Percentiles rank a stretch among this genome's conserved stretches.
These are phyloP conservation scores for Backusella psychrophila DNA, from an alignment of 192 early-diverging fungal species.

Conservation along the genomic window DNA sequence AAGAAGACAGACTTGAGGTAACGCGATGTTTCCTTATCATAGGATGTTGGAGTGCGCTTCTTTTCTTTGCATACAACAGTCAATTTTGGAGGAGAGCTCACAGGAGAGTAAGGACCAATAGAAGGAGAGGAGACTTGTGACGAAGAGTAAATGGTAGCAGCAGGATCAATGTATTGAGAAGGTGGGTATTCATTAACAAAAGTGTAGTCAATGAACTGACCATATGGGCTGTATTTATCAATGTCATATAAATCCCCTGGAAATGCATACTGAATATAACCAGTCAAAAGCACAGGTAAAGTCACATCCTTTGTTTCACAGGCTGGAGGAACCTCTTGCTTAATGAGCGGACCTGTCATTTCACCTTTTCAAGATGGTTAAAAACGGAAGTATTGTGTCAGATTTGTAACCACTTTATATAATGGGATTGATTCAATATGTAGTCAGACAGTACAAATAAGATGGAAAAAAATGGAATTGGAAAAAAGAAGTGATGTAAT, in stretches of 20 bases:
- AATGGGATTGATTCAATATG: background rate
- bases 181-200: background rate
- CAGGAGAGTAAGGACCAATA: background rate
- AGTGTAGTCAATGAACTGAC: background rate
- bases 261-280: background rate
- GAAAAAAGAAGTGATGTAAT: background rate
- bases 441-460: background rate
- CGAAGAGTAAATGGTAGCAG: background rate
- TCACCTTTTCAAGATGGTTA: background rate
- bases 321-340: background rate
- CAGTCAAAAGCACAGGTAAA: background rate
- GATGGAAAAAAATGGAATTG: background rate
- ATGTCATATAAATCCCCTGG: background rate
- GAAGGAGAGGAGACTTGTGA: background rate
- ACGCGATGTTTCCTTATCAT: constrained; percentile 8
- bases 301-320: background rate
- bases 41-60: constrained; percentile 15
- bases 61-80: background rate
- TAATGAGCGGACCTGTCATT: background rate
- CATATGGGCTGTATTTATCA: background rate
- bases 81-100: background rate
- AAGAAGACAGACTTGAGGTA: constrained; percentile 24
- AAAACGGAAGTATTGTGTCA: background rate
- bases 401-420: background rate
- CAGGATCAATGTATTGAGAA: background rate